A percentile compares a stretch with the other conserved stretches of the same genome.
These are phyloP conservation scores for Juglanconis sp. DNA, from an alignment of 2,329 filamentous ascomycete genomes.

Conservation along the genomic window DNA sequence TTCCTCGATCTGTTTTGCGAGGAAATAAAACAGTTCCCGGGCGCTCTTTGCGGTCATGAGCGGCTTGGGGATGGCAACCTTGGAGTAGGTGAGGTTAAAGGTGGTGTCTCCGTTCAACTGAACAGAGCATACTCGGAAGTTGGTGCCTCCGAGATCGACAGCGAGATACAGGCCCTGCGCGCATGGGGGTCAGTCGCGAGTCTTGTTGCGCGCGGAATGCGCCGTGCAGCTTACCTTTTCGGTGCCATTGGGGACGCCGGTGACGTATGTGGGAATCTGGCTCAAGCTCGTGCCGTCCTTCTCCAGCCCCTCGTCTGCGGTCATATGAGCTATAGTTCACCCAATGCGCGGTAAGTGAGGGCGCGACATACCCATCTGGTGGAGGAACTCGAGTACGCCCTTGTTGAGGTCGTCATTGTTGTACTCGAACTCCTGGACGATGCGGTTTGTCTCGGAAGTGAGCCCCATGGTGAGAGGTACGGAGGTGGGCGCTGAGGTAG, in stretches of 20 bases:
- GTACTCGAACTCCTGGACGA: slow-evolving; percentile 85
- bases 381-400: slow-evolving; percentile 80
- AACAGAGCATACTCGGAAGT: slow-evolving; percentile 96
- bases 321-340: slow-evolving; percentile 12
- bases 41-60: slow-evolving; percentile 88
- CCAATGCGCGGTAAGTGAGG: background rate
- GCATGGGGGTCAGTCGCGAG: background rate
- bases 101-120: slow-evolving; percentile 90
- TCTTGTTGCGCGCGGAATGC: background rate
- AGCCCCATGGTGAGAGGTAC: slow-evolving; percentile 59
- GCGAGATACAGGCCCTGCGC: slow-evolving; percentile 85
- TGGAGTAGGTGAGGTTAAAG: slow-evolving; percentile 89
- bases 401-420: slow-evolving; percentile 72
- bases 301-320: slow-evolving; percentile 72
- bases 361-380: slow-evolving; percentile 65
- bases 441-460: slow-evolving; percentile 69
- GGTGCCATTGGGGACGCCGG: slow-evolving; percentile 90
- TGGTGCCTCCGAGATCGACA: slow-evolving; percentile 96
- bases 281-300: slow-evolving; percentile 78
- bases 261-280: slow-evolving; percentile 97
- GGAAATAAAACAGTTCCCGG: slow-evolving; percentile 84
- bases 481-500: slow-evolving; percentile 51
- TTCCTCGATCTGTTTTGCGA: slow-evolving; percentile 85
- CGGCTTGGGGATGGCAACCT: slow-evolving; percentile 83
- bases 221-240: slow-evolving; percentile 69